Conservation (phyloP, 805 yeast genomes). For the Ogataea corticis region DNA sequence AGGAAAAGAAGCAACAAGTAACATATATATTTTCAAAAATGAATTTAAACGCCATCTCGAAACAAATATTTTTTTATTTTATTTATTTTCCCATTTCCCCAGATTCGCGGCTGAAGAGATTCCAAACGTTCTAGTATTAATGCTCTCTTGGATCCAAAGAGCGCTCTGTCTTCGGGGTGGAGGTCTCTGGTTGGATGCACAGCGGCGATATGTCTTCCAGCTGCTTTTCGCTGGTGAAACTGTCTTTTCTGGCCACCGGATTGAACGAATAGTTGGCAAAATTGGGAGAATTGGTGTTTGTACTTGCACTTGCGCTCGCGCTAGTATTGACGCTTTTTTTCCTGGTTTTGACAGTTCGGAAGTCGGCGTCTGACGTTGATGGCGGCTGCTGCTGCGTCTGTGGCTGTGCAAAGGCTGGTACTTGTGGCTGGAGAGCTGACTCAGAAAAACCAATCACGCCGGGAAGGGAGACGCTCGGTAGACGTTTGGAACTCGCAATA, state of each 20-base stretch:
- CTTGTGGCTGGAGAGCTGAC: constrained; percentile 4
- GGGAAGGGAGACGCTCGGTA: constrained; percentile 16
- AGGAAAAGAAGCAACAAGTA: constrained; percentile 4
- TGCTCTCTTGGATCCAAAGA: background rate
- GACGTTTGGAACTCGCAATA: constrained; percentile 25
- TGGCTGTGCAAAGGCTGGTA: background rate
- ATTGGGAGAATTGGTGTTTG: constrained; percentile 11
- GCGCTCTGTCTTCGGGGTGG: constrained; percentile 2
- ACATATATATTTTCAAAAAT: background rate
- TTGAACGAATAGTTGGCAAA: constrained; percentile 23
- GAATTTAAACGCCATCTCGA: constrained; percentile 1
- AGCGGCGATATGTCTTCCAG: constrained; percentile 23
- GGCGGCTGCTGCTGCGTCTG: background rate
- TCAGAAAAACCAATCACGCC: constrained; percentile 5
- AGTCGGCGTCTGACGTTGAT: constrained; percentile 7
- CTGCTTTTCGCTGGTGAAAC: constrained; percentile 11
- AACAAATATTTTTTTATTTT: background rate
- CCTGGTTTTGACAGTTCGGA: constrained; percentile 19
- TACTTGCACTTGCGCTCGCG: background rate
- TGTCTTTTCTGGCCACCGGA: constrained; percentile 14
- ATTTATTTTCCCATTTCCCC: background rate
- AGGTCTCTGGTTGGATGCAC: constrained; percentile 9
- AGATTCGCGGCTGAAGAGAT: background rate
- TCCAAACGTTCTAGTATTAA: background rate
- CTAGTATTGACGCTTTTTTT: constrained; percentile 12